Conservation (phyloP, 2,329 filamentous ascomycete species). For the Neofusicoccum ribis region DNA sequence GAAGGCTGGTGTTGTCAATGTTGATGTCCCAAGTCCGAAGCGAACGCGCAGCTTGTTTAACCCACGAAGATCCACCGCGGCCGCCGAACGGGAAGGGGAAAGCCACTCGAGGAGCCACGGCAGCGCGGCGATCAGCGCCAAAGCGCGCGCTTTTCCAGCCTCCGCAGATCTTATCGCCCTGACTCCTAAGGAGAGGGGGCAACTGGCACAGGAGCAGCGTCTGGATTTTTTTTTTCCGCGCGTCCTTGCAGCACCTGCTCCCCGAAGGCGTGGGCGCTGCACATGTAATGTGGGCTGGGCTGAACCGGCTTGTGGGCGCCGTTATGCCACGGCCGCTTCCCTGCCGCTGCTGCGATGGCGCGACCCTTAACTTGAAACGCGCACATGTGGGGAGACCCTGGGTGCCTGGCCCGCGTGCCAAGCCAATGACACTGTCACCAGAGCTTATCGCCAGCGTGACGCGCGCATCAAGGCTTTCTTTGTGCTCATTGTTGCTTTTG, state of each 20-base stretch:
- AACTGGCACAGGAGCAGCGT: background rate
- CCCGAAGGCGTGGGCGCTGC: background rate
- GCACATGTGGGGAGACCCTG: slow-evolving; percentile 14
- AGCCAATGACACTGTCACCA: background rate
- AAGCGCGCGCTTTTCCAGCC: slow-evolving; percentile 13
- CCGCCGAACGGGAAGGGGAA: slow-evolving; percentile 15
- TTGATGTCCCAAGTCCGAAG: slow-evolving; percentile 2
- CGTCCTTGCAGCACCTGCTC: slow-evolving; percentile 7
- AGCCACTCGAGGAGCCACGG: slow-evolving; percentile 11
- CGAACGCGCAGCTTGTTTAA: slow-evolving; percentile 19
- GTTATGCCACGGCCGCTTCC: slow-evolving; percentile 1
- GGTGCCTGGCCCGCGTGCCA: slow-evolving; percentile 2
- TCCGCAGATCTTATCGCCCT: slow-evolving; percentile 5
- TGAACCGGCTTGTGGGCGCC: background rate
- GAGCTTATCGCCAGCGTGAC: background rate
- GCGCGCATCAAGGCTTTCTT: background rate
- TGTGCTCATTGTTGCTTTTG: background rate
- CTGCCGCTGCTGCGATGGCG: background rate
- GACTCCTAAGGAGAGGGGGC: slow-evolving; percentile 13
- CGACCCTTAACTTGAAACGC: slow-evolving; percentile 11
- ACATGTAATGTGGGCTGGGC: background rate
- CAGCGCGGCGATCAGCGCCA: slow-evolving; percentile 15
- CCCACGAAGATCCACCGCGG: slow-evolving; percentile 11
- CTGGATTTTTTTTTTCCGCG: background rate
- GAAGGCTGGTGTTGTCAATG: slow-evolving; percentile 7